Evolutionary conservation across 2,329 filamentous ascomycete species (phyloP), one percentile per base, ranked within the genome.

Genomic region (Ascosphaera aggregata): DNA sequence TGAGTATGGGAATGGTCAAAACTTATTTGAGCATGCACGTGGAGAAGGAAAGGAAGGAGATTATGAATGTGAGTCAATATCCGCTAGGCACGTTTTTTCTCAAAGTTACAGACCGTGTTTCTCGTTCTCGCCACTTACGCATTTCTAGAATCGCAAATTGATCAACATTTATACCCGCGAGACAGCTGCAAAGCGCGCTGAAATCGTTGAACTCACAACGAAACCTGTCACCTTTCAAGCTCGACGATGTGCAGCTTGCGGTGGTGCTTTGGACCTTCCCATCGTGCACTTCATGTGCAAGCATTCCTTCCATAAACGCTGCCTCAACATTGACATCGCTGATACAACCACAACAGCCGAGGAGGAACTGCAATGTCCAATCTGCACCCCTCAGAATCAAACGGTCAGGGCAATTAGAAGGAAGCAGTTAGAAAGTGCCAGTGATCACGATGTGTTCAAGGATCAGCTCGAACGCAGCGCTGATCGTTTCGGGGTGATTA

Each of bases 1-100:
- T 91, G 1, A 95, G 84, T 0, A 94, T 98, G 80, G 89, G 86
- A 38, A 84, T 95, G 69, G 77, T 98, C 44, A 95, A 94, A 58
- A 73, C 76, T 4, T 98, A 98, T 56, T 72, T 98, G 2, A 73
- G 79, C 45, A 73, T 79, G 38, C 93, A 85, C 7, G 92, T 98
- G 45, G 76, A 81, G 47, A 73, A 81, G 38, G 89, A 98, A 58
- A 71, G 82, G 18, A 75, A 74, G 43, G 85, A 94, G 49, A 94
- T 98, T 43, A 72, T 68, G 11, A 63, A 61, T n/a, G 62, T 63
- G 48, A 41, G 56, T 50, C 18, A 13, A 20, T n/a, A 39, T 18
- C 36, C 15, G n/a, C 9, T 15, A 19, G 36, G 15, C 27, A 19
- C 18, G 22, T 24, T 9, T 40, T 40, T 17, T n/a, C n/a, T n/a